Conservation (phyloP, 306 rosid species). For the Prunus kanzakura region DNA sequence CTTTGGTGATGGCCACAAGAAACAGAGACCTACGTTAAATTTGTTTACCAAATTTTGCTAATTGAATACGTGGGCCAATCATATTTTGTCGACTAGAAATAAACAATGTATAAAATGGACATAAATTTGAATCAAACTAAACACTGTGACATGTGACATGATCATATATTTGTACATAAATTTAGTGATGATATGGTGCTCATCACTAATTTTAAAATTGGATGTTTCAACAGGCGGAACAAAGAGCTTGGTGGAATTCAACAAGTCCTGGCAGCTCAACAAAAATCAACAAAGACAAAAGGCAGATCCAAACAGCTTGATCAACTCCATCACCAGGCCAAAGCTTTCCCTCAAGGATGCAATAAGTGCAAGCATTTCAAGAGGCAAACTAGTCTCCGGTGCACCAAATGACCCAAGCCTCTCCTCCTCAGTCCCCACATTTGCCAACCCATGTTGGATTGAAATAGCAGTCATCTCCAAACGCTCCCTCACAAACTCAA, state of each 20-base stretch:
- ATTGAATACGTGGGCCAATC: too few species aligned
- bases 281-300: not conserved
- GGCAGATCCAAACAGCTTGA: not conserved
- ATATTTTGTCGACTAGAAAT: too few species aligned
- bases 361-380: constrained; percentile 66
- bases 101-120: too few species aligned
- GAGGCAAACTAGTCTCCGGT: constrained; percentile 79
- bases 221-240: constrained; percentile 37
- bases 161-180: not conserved
- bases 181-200: not conserved
- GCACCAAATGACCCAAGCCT: constrained; percentile 41
- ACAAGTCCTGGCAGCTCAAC: constrained; percentile 56
- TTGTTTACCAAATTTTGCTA: too few species aligned
- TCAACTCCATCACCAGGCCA: not conserved
- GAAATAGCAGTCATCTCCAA: constrained; percentile 63
- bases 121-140: not conserved
- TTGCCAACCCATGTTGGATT: constrained; percentile 76
- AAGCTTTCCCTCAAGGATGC: constrained; percentile 67
- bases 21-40: not conserved
- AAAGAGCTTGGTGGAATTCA: constrained; percentile 66
- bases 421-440: constrained; percentile 48
- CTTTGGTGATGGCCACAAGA: constrained; percentile 31
- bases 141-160: not conserved
- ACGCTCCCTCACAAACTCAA: constrained; percentile 63
- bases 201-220: not conserved